phyloP scores from a whole-genome alignment of 768 basidiomycete genomes.

The Trametes punicea region DNA sequence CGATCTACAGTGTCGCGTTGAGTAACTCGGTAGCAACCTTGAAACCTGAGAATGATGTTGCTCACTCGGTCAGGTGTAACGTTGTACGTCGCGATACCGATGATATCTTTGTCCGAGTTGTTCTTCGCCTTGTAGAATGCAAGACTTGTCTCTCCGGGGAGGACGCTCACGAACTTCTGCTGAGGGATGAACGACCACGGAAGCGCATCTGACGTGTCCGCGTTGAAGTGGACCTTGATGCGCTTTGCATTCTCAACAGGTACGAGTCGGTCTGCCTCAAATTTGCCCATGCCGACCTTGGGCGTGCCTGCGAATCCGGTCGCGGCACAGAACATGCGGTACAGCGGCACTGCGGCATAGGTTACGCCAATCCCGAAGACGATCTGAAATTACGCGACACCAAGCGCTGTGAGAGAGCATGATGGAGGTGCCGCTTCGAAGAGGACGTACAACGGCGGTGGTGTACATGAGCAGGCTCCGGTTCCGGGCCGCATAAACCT shows the following conservation, averaged over 20 bases:
- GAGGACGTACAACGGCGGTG: conserved; percentile 65
- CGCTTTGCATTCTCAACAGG: conserved; percentile 64
- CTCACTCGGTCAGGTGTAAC: conserved; percentile 95
- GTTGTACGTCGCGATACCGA: conserved; percentile 99
- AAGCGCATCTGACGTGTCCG: conserved; percentile 82
- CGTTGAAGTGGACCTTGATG: conserved; percentile 95
- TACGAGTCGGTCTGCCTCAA: conserved; percentile 81
- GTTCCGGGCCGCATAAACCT: conserved; percentile 57
- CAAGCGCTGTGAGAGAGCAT: background rate
- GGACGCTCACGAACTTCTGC: conserved; percentile 83
- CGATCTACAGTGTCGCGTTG: conserved; percentile 77
- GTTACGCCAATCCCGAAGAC: conserved; percentile 76
- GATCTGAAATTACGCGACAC: conserved; percentile 54
- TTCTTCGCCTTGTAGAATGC: conserved; percentile 97
- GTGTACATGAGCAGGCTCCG: conserved; percentile 80
- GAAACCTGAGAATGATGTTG: too few species aligned
- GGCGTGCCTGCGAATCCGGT: conserved; percentile 97
- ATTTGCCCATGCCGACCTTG: conserved; percentile 80
- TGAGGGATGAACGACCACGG: conserved; percentile 94
- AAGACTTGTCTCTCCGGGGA: conserved; percentile 93
- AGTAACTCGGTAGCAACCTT: background rate
- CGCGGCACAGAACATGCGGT: conserved; percentile 96
- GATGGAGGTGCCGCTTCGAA: background rate
- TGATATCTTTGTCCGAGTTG: conserved; percentile 77
- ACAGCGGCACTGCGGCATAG: conserved; percentile 97